Conservation (phyloP, 441 rosid species). For the Eutrema salsugineum region DNA sequence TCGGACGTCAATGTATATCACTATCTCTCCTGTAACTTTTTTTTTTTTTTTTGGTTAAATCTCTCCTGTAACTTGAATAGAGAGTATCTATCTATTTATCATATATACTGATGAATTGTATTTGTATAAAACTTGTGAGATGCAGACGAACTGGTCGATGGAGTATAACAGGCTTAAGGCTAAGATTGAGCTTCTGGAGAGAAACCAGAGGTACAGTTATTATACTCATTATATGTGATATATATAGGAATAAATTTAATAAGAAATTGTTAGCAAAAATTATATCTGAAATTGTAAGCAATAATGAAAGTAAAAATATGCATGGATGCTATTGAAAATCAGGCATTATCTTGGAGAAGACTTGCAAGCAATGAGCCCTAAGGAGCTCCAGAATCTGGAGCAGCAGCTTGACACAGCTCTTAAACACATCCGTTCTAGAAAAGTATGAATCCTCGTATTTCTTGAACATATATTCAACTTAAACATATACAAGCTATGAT, state of each 20-base stretch:
- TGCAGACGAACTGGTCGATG: slow-evolving; percentile 73
- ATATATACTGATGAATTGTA: background rate
- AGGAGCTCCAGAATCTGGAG: slow-evolving; percentile 85
- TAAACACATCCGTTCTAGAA: slow-evolving; percentile 72
- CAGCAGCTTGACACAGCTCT: slow-evolving; percentile 91
- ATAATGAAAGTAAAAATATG: background rate
- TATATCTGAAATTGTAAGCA: background rate
- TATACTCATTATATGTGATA: background rate
- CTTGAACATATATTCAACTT: background rate
- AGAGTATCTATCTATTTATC: background rate
- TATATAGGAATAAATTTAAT: background rate
- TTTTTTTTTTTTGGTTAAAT: too few relatives aligned
- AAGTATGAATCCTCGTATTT: slow-evolving; percentile 36
- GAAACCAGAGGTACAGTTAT: slow-evolving; percentile 59
- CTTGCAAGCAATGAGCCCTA: slow-evolving; percentile 62
- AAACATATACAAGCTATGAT: background rate
- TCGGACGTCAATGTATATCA: slow-evolving; percentile 45
- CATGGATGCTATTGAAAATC: background rate
- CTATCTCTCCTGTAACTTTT: background rate
- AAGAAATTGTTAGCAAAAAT: background rate
- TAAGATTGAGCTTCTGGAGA: slow-evolving; percentile 76
- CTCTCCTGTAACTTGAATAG: background rate
- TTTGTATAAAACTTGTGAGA: background rate
- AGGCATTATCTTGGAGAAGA: slow-evolving; percentile 93
- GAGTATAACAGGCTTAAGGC: slow-evolving; percentile 84